Base-by-base conservation (phyloP, 768 basidiomycete species). In the Kwoniella shandongensis region DNA sequence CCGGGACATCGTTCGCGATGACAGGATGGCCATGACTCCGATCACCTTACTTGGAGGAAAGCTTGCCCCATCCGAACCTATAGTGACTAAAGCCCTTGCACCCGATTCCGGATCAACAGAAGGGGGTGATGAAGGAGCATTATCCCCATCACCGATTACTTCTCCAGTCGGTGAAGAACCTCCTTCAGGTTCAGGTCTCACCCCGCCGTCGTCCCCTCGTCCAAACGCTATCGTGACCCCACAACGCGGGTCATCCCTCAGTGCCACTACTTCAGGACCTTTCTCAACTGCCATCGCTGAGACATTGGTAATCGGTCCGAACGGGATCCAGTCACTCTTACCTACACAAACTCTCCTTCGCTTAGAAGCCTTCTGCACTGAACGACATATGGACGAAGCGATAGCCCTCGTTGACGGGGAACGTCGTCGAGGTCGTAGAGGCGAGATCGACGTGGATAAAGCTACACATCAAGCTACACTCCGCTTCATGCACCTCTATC, bases 401-500 rank as follows among this genome's bases (percentile, higher is more conserved):
- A 63, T 66, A 2, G 50, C 41, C 4, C 36, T 73, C 18, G 74
- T 74, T 4, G 76, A 74, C 46, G 74, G 70, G 5, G 73, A 77
- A 42, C 41, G 74, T 26, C 56, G 72, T 32, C 69, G 62, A 51
- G 72, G 66, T 22, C 59, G 72, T 53, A 44, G 73, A 51, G 76
- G 76, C 3, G 70, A 74, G 45, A 61, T 75, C 18, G 74, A 75
- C 45, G 66, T 60, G 5, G 73, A 74, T 54, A 73, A 71, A 49
- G 40, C 62, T 4, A 73, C 63, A 0, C 75, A 76, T 68, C 68
- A 70, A 39, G 67, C 61, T 1, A 87, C 88, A 65, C 78, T 91
- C 45, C 82, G 82, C 58, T 89, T 89, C 63, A 81, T 90, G 32
- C 88, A 89, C 71, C 88, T 90, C 65, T 84, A 85, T 30, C 83